phyloP scores from a whole-genome alignment of 306 rosid genomes.

The Citrullus amarus region DNA sequence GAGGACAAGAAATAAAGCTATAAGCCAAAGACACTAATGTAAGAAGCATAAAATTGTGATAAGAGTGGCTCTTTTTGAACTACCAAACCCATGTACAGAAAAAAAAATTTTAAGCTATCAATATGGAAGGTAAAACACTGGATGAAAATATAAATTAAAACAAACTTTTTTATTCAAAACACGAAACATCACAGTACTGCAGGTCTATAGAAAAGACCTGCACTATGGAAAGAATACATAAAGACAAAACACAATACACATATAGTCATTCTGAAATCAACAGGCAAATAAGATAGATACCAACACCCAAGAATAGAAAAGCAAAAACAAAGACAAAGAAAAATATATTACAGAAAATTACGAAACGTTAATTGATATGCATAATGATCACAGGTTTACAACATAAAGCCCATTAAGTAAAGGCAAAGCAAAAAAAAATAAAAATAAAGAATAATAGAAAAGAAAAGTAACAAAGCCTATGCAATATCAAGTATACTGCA shows the following conservation, averaged over 20 bases:
- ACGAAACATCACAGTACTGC: not conserved
- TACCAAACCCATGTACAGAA: not conserved
- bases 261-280: not conserved
- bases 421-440: not conserved
- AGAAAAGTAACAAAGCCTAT: not conserved
- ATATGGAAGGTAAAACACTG: not conserved
- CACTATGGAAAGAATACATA: not conserved
- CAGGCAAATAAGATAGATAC: not conserved
- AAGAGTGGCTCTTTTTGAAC: not conserved
- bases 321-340: not conserved
- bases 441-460: not conserved
- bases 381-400: not conserved
- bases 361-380: not conserved
- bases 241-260: not conserved
- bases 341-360: not conserved
- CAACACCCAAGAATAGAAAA: not conserved
- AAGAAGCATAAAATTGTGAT: not conserved
- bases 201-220: not conserved
- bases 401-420: not conserved
- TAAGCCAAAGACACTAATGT: not conserved
- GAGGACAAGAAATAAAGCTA: not conserved
- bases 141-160: not conserved
- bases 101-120: not conserved
- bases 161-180: too few species aligned
- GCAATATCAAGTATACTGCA: not conserved